phyloP scores from a whole-genome alignment of 306 rosid genomes.

The Citrullus mucosospermus region DNA sequence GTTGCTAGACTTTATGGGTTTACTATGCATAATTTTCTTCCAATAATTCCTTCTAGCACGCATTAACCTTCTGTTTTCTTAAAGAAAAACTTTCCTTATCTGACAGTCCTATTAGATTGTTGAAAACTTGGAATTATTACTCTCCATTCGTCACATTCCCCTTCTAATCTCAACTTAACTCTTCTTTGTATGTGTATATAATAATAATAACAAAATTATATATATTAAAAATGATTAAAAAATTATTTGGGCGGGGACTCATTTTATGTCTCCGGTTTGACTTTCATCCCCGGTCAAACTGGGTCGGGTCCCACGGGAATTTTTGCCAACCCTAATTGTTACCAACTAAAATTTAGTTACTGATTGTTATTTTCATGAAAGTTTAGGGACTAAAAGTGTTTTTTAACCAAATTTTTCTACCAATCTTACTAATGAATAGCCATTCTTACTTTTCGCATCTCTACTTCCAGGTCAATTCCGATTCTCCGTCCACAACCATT shows the following conservation, averaged over 20 bases:
- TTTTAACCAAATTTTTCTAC: not conserved
- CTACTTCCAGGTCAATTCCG: slow-evolving; percentile 50
- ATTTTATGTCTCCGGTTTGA: too few relatives aligned
- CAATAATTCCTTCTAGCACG: not conserved
- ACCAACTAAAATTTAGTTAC: too few relatives aligned
- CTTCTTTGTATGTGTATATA: not conserved
- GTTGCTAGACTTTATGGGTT: not conserved
- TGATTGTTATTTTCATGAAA: too few relatives aligned
- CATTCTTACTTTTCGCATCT: not conserved
- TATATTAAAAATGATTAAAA: too few relatives aligned
- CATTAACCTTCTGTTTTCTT: not conserved
- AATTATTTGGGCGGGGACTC: too few relatives aligned
- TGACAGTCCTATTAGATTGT: not conserved
- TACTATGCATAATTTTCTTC: not conserved
- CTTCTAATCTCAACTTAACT: not conserved
- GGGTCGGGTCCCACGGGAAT: too few relatives aligned
- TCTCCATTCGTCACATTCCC: not conserved
- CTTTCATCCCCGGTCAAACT: too few relatives aligned
- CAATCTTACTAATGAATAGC: not conserved
- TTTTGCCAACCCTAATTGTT: too few relatives aligned
- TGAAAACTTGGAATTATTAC: not conserved
- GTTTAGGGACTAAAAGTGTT: too few relatives aligned
- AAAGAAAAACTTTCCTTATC: not conserved
- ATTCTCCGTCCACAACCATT: slow-evolving; percentile 49
- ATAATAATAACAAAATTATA: too few relatives aligned